phyloP scores from a whole-genome alignment of 805 yeast species.

The Cyberlindnera sargentensis region DNA sequence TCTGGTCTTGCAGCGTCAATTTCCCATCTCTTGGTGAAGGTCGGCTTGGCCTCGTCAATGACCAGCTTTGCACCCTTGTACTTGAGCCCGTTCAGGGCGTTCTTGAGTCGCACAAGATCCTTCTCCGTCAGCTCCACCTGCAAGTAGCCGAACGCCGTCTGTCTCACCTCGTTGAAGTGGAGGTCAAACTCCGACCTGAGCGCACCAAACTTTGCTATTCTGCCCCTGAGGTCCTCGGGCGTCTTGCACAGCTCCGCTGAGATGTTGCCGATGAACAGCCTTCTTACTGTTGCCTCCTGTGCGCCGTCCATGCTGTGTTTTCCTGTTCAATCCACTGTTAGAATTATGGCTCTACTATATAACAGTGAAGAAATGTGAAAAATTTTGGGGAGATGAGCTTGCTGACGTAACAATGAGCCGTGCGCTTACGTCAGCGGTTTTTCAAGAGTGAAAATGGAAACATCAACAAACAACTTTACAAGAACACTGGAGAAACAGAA shows the following conservation, averaged over 20 bases:
- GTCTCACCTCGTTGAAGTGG: slow-evolving; percentile 42
- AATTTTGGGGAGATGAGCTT: too few species aligned
- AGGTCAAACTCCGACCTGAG: slow-evolving; percentile 41
- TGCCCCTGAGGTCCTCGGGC: slow-evolving; percentile 37
- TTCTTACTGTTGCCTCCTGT: slow-evolving; percentile 5
- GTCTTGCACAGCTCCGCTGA: slow-evolving; percentile 44
- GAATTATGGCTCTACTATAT: too few species aligned
- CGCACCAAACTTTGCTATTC: slow-evolving; percentile 61
- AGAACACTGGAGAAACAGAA: too few species aligned
- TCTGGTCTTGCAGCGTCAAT: slow-evolving; percentile 33
- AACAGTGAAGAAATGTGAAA: too few species aligned
- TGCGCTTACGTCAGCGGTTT: too few species aligned
- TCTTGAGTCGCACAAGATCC: slow-evolving; percentile 42
- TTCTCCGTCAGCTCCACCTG: slow-evolving; percentile 46
- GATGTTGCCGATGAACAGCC: slow-evolving; percentile 65
- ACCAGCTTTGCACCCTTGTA: slow-evolving; percentile 68
- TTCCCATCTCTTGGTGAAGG: slow-evolving; percentile 40
- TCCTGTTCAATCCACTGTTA: too few species aligned
- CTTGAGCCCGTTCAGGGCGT: slow-evolving; percentile 59
- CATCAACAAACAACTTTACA: too few species aligned
- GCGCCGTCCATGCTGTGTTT: too few species aligned
- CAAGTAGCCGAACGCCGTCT: slow-evolving; percentile 51
- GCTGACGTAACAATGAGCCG: too few species aligned
- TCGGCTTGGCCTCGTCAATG: slow-evolving; percentile 56
- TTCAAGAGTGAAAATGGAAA: too few species aligned